Evolutionary conservation across 1,139 yeast genomes (phyloP), one percentile per base, ranked within the genome.

Genomic region (Cylindricascospora bacillispora): DNA sequence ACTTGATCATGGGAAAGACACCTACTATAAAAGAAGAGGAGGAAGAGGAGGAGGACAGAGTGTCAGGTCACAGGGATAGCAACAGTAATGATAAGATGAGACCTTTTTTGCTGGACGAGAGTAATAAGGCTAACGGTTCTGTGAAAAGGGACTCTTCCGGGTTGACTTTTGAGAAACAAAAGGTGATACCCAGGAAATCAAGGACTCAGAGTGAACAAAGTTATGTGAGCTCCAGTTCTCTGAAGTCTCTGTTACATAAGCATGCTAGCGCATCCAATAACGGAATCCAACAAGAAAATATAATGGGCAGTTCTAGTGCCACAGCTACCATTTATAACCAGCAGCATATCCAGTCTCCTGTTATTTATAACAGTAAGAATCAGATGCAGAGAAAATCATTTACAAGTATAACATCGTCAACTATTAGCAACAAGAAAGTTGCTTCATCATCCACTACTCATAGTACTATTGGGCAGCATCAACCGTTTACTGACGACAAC

Each of bases 171-270:
- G 68, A 67, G 42, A 72, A 72, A 52, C 46, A 43, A 34, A 65
- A 68, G 38, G 65, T 67, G 25, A 60, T 69, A 13, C 63, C 64
- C 13, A 62, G 67, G 35, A 59, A 65, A 22, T n/a, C n/a, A n/a
- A 56, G 79, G 33, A 64, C 76, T 1, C 77, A 70, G 43, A 67
- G 73, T n/a, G 69, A 70, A 28, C 80, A 72, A 45, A 67, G 74
- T 29, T 78, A 72, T n/a, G 56, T 73, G 33, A 70, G 77, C 21
- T 65, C 73, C 15, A 74, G 74, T 3, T 71, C 79, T 1, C 51
- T 72, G 23, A 65, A 67, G 44, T 66, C 73, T 17, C 30, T 41
- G 32, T 30, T 41, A 29, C 38, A 29, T 24, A 38, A 32, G 26
- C 37, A 39, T 12, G n/a, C n/a, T n/a, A n/a, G n/a, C n/a, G n/a